Percentiles rank a stretch among this genome's conserved stretches.
Evolutionary conservation across 2,329 filamentous ascomycete genomes (phyloP).

Genomic region (Sclerotinia subarctica): DNA sequence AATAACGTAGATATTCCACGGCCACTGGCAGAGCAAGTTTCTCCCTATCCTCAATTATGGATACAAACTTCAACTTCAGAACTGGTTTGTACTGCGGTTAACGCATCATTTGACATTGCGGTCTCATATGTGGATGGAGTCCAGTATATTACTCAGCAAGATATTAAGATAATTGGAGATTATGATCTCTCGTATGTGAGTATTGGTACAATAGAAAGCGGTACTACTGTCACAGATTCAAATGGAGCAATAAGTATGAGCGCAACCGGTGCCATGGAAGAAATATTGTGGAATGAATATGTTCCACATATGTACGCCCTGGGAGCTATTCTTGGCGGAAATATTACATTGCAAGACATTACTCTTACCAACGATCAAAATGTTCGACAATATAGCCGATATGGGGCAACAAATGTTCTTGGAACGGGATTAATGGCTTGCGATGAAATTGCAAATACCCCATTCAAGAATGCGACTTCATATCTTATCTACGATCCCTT

Average conservation of each 20-base stretch:
- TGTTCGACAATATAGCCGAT: background rate
- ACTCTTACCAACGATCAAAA: background rate
- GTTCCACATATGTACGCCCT: background rate
- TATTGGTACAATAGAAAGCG: background rate
- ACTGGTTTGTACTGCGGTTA: slow-evolving; percentile 23
- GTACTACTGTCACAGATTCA: background rate
- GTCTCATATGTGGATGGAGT: slow-evolving; percentile 19
- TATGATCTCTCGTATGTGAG: background rate
- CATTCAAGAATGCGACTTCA: slow-evolving; percentile 3
- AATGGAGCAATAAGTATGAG: background rate
- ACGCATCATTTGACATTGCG: slow-evolving; percentile 26
- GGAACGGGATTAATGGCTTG: background rate
- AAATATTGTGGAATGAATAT: slow-evolving; percentile 7
- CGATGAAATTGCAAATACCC: background rate
- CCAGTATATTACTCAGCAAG: background rate
- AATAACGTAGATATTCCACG: background rate
- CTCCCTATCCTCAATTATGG: slow-evolving; percentile 18
- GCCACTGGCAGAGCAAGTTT: background rate
- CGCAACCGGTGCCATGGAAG: background rate
- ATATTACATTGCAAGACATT: background rate
- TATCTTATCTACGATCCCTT: background rate
- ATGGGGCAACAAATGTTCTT: background rate
- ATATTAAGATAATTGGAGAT: background rate
- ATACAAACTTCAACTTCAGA: slow-evolving; percentile 22
- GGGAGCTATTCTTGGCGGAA: background rate